Conservation (phyloP, 345 rosid genomes). For the Ceriops tagal region DNA sequence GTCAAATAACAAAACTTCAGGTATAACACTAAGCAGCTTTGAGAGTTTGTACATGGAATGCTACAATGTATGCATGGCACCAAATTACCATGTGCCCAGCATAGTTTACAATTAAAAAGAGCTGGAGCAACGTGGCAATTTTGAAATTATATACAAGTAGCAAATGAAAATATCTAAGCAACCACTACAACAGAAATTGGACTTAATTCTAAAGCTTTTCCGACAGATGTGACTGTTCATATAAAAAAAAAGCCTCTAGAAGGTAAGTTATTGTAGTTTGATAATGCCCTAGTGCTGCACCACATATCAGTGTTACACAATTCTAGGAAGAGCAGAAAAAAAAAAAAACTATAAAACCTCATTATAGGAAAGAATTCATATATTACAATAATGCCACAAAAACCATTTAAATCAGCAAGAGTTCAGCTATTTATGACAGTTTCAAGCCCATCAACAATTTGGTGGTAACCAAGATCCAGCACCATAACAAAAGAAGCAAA, state of each 20-base stretch:
- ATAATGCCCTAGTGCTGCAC: too few relatives aligned
- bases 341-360: too few relatives aligned
- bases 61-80: not conserved
- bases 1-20: not conserved
- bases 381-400: too few relatives aligned
- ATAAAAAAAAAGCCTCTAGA: too few relatives aligned
- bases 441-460: conserved; percentile 1
- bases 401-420: too few relatives aligned
- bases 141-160: not conserved
- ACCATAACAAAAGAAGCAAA: conserved; percentile 6
- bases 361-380: too few relatives aligned
- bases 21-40: not conserved
- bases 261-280: too few relatives aligned
- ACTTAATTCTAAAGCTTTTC: too few relatives aligned
- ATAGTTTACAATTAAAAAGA: not conserved
- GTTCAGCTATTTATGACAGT: not conserved
- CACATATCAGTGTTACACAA: too few relatives aligned
- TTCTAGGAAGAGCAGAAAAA: too few relatives aligned
- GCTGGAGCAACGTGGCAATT: not conserved
- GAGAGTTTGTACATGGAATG: not conserved
- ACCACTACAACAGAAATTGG: too few relatives aligned
- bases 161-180: not conserved
- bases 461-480: not conserved
- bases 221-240: too few relatives aligned
- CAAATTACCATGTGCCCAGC: not conserved